These are phyloP conservation scores for Arctostaphylos glauca DNA, from an alignment of 148 eudicot species.

Conservation along the genomic window DNA sequence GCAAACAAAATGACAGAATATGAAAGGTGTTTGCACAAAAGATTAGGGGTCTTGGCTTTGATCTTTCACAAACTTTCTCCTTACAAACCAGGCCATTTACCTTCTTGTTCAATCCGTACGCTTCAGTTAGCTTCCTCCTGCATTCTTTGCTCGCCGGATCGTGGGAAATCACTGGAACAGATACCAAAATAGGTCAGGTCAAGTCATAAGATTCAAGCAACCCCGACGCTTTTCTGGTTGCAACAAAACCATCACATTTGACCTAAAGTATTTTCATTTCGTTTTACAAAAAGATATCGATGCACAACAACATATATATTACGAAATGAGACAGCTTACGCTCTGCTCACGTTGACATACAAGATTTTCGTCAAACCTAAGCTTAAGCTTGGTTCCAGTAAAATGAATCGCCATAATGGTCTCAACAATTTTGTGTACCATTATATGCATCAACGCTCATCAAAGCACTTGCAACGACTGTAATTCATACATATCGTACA, in stretches of 20 bases:
- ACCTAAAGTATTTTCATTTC: too few relatives aligned
- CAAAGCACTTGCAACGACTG: not conserved
- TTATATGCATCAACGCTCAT: not conserved
- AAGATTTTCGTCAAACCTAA: too few relatives aligned
- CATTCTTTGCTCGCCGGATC: constrained; percentile 84
- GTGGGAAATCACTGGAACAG: constrained; percentile 58
- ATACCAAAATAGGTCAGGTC: not conserved
- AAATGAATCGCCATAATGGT: not conserved
- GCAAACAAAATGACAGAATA: too few relatives aligned
- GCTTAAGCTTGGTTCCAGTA: not conserved
- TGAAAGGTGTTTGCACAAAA: too few relatives aligned
- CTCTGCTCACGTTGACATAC: too few relatives aligned
- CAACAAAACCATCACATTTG: not conserved
- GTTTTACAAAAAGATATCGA: too few relatives aligned
- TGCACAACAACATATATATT: too few relatives aligned
- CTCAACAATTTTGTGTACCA: not conserved
- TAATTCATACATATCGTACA: not conserved
- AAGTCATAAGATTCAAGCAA: too few relatives aligned
- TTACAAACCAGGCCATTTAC: constrained; percentile 51
- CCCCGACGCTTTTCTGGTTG: too few relatives aligned
- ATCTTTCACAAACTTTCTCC: constrained; percentile 54
- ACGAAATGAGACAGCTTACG: too few relatives aligned
- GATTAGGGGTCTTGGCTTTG: constrained; percentile 32
- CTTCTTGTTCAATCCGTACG: constrained; percentile 68
- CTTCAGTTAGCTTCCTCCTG: constrained; percentile 64